Evolutionary conservation across 176 grass and related monocot species (phyloP).

Genomic region (Cenchrus fungigraminus): DNA sequence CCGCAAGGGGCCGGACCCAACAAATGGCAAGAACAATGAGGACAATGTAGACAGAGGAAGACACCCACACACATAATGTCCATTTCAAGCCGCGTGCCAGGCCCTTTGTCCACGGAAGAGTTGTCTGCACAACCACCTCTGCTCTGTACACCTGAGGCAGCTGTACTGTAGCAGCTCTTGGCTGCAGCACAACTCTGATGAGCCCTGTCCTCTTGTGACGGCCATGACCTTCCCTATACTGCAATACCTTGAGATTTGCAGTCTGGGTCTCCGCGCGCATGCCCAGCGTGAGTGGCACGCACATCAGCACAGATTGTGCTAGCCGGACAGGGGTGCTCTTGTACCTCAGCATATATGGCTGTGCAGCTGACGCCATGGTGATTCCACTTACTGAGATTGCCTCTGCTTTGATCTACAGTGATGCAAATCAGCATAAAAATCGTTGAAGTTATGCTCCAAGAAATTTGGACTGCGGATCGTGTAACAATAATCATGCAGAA

Average conservation of each 20-base stretch:
- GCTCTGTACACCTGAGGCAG: constrained; percentile 48
- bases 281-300: constrained; percentile 37
- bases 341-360: constrained; percentile 51
- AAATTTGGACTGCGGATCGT: not conserved
- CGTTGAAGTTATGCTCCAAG: not conserved
- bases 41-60: constrained; percentile 2
- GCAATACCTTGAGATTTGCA: constrained; percentile 21
- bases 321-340: constrained; percentile 42
- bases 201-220: constrained; percentile 33
- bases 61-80: constrained; percentile 49
- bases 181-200: constrained; percentile 41
- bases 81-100: constrained; percentile 32
- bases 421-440: not conserved
- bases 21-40: constrained; percentile 1
- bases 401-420: constrained; percentile 47
- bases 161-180: constrained; percentile 33
- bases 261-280: constrained; percentile 43
- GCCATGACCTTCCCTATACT: constrained; percentile 42
- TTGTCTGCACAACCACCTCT: constrained; percentile 42
- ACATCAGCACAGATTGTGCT: constrained; percentile 18
- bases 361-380: constrained; percentile 28
- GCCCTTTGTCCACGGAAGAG: constrained; percentile 41
- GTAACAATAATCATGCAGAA: not conserved
- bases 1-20: not conserved
- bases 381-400: constrained; percentile 20